A percentile compares a stretch with the other conserved stretches of the same genome.
phyloP scores from a whole-genome alignment of 331 rosid species.

The Prunus yedoensis region DNA sequence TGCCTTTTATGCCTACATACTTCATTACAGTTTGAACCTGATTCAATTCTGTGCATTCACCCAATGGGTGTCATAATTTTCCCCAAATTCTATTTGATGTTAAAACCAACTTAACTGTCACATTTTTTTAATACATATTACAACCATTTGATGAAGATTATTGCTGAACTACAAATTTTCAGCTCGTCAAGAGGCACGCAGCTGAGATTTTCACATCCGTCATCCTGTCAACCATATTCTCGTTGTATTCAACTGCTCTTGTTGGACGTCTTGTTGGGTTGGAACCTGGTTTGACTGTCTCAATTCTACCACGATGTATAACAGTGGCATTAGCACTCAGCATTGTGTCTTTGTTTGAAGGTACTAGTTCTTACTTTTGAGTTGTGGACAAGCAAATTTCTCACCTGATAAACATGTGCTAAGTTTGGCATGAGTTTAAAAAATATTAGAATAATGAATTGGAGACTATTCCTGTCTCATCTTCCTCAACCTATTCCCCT shows the following conservation, averaged over 20 bases:
- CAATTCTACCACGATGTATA: slow-evolving; percentile 87
- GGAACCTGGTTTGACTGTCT: slow-evolving; percentile 79
- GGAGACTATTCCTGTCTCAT: neutral
- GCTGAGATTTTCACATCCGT: slow-evolving; percentile 96
- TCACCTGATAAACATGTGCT: slow-evolving; percentile 2
- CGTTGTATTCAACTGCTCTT: slow-evolving; percentile 81
- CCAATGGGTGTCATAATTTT: neutral
- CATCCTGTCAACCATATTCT: slow-evolving; percentile 59
- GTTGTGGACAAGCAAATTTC: neutral
- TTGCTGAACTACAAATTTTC: slow-evolving; percentile 27
- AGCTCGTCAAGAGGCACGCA: slow-evolving; percentile 95
- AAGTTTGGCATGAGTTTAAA: neutral
- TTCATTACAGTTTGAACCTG: neutral
- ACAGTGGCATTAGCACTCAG: slow-evolving; percentile 94
- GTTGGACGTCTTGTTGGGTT: slow-evolving; percentile 81
- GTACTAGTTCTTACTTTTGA: slow-evolving; percentile 36
- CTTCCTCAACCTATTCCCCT: neutral
- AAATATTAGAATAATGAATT: neutral
- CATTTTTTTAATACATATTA: neutral
- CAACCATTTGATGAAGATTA: neutral
- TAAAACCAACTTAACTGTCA: neutral
- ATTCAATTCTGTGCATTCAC: neutral
- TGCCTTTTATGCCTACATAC: neutral
- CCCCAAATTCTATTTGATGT: neutral
- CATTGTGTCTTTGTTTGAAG: slow-evolving; percentile 88